Conservation (phyloP, 2,329 filamentous ascomycete genomes). For the Eutypa lata region DNA sequence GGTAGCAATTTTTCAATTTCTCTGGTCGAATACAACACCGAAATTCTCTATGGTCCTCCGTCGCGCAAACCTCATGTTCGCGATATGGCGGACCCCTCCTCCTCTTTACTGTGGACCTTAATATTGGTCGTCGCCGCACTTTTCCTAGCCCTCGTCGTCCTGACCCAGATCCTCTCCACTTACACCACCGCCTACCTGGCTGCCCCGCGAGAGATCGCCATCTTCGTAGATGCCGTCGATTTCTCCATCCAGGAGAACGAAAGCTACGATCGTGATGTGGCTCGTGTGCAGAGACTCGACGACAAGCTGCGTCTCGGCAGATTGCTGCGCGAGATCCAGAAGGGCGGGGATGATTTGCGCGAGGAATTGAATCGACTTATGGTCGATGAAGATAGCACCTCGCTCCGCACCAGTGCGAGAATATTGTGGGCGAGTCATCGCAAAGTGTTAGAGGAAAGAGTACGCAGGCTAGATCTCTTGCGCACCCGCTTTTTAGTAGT, state of each 20-base stretch:
- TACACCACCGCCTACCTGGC: slow-evolving; percentile 55
- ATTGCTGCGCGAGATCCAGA: slow-evolving; percentile 61
- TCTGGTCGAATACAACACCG: slow-evolving; percentile 1
- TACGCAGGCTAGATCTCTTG: slow-evolving; percentile 57
- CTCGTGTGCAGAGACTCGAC: slow-evolving; percentile 55
- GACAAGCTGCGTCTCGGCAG: slow-evolving; percentile 59
- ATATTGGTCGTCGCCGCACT: slow-evolving; percentile 57
- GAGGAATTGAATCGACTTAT: slow-evolving; percentile 56
- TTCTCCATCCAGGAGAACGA: slow-evolving; percentile 63
- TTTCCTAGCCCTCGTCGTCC: slow-evolving; percentile 52
- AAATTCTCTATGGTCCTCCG: slow-evolving; percentile 16
- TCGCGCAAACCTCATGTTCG: slow-evolving; percentile 13
- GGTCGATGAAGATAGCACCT: slow-evolving; percentile 40
- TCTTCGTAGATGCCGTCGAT: slow-evolving; percentile 59
- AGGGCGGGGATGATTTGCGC: slow-evolving; percentile 56
- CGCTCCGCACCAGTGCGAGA: slow-evolving; percentile 46
- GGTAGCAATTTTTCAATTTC: no score
- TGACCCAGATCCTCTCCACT: slow-evolving; percentile 48
- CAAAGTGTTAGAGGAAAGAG: slow-evolving; percentile 51
- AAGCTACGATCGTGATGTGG: slow-evolving; percentile 59
- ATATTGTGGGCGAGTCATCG: slow-evolving; percentile 58
- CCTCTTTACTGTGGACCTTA: slow-evolving; percentile 54
- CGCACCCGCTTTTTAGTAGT: slow-evolving; percentile 64
- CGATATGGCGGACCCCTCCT: slow-evolving; percentile 46
- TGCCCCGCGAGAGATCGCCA: slow-evolving; percentile 55